Conservation (phyloP, 2,329 filamentous ascomycete genomes). For the Hortaea sp. region DNA sequence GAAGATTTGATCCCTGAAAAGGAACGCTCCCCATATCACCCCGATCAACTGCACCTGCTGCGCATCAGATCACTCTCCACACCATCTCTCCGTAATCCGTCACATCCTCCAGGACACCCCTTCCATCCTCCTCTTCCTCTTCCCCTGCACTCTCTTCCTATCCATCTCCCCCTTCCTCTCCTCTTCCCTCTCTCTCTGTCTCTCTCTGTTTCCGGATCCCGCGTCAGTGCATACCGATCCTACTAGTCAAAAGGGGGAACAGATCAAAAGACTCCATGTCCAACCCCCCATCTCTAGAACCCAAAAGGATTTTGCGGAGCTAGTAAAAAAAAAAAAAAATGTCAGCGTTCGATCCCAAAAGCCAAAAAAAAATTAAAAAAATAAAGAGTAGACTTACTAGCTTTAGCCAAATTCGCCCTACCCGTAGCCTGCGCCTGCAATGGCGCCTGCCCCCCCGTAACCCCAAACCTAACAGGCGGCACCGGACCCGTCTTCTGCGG, state of each 20-base stretch:
- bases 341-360: conserved; percentile 14
- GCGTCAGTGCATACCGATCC: too few species aligned
- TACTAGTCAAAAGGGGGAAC: too few species aligned
- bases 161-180: neutral
- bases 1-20: too few species aligned
- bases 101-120: too few species aligned
- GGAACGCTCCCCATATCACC: too few species aligned
- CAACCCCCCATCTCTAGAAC: neutral
- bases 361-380: neutral
- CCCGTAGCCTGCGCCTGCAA: conserved; percentile 80
- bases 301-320: conserved; percentile 63
- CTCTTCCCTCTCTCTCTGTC: neutral
- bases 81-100: too few species aligned
- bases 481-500: conserved; percentile 78
- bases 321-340: conserved; percentile 21
- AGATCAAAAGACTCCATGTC: too few species aligned
- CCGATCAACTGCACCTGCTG: too few species aligned
- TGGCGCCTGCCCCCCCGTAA: conserved; percentile 62
- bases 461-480: conserved; percentile 81
- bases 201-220: too few species aligned
- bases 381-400: conserved; percentile 65
- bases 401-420: conserved; percentile 81
- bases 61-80: too few species aligned
- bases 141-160: neutral
- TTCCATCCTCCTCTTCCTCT: neutral